These are phyloP conservation scores for Diplodia mutila DNA, from an alignment of 2,329 filamentous ascomycete species.

Conservation along the genomic window DNA sequence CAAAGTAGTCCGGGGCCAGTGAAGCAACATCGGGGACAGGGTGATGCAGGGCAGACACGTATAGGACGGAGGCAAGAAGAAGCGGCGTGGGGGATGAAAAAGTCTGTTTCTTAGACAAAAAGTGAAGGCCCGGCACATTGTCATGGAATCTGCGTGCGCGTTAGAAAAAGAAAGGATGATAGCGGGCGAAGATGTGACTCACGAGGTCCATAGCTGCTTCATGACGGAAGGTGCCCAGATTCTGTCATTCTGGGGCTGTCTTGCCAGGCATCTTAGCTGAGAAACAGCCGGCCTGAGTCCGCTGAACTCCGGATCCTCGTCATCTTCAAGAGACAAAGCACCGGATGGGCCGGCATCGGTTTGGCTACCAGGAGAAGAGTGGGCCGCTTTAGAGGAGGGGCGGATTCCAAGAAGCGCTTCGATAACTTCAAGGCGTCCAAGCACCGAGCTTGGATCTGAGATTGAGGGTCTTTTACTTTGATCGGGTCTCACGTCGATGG, in stretches of 20 bases:
- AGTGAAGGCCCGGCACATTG: conserved; percentile 51
- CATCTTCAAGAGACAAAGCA: conserved; percentile 27
- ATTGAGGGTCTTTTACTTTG: conserved; percentile 1
- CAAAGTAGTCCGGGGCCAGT: conserved; percentile 46
- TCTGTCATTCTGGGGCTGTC: conserved; percentile 30
- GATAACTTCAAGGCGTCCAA: conserved; percentile 27
- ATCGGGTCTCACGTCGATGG: conserved; percentile 14
- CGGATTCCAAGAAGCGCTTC: conserved; percentile 30
- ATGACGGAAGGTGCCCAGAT: conserved; percentile 43
- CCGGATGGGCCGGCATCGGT: conserved; percentile 28
- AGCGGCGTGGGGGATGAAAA: conserved; percentile 50
- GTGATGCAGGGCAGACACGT: conserved; percentile 44
- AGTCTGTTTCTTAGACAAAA: conserved; percentile 48
- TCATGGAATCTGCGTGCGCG: conserved; percentile 47
- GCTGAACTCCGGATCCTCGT: conserved; percentile 31
- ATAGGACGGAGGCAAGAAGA: conserved; percentile 51
- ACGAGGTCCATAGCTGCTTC: conserved; percentile 44
- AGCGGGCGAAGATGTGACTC: conserved; percentile 13
- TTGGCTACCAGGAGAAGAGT: conserved; percentile 13
- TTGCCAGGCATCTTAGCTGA: conserved; percentile 35
- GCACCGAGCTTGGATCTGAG: conserved; percentile 21
- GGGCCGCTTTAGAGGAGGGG: conserved; percentile 10
- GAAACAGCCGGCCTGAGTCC: conserved; percentile 39
- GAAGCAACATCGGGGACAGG: conserved; percentile 40
- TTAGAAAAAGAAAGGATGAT: neutral